Percentiles rank a stretch among this genome's conserved stretches.
phyloP scores from a whole-genome alignment of 2,329 filamentous ascomycete genomes.

The Cadophora sp. region DNA sequence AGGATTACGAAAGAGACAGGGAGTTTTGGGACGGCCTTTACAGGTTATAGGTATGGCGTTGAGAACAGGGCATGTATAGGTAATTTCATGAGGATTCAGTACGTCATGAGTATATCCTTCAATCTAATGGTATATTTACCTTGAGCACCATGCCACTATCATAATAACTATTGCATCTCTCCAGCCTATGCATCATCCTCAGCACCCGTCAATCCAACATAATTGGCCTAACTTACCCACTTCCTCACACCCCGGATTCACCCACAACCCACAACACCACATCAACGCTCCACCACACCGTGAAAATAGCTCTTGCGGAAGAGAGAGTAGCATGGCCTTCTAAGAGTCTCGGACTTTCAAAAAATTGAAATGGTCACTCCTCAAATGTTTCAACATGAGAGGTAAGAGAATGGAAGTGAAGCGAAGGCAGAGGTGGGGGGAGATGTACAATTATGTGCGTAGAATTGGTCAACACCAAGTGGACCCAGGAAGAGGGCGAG shows the following conservation, averaged over 20 bases:
- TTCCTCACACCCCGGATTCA: not conserved
- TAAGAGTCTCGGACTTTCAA: too few species aligned
- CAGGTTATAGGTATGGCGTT: not conserved
- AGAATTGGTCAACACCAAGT: too few species aligned
- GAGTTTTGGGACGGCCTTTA: not conserved
- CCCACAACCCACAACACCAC: constrained; percentile 8
- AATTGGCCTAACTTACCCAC: not conserved
- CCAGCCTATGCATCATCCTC: not conserved
- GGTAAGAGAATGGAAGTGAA: too few species aligned
- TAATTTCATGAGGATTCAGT: not conserved
- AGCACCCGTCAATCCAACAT: not conserved
- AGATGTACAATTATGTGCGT: too few species aligned
- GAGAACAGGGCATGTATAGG: too few species aligned
- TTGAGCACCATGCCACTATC: too few species aligned
- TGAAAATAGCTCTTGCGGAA: not conserved
- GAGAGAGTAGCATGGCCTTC: too few species aligned
- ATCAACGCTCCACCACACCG: not conserved
- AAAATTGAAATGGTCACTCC: too few species aligned
- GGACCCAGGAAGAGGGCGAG: too few species aligned
- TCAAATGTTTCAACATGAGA: too few species aligned
- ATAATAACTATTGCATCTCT: not conserved
- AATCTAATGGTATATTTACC: not conserved
- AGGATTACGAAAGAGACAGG: not conserved
- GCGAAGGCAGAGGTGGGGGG: too few species aligned
- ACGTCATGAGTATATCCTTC: not conserved